phyloP scores from a whole-genome alignment of 164 flowering plant species.

The Vitis rotundifolia region DNA sequence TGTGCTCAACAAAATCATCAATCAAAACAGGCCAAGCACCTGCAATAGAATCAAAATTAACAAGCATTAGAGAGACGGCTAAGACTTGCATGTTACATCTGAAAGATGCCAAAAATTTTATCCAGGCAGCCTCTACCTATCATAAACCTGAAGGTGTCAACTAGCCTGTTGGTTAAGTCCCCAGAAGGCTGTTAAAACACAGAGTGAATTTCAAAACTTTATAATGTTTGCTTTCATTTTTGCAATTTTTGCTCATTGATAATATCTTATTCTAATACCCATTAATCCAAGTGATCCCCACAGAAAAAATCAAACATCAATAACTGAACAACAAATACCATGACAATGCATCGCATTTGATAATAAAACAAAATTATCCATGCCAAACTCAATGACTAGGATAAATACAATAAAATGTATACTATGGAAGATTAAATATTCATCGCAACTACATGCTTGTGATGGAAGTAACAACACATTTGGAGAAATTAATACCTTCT shows the following conservation, averaged over 20 bases:
- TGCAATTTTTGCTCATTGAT: no score
- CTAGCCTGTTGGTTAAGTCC: neutral
- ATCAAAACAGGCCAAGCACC: slow-evolving; percentile 97
- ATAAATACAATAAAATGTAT: neutral
- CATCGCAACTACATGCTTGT: no score
- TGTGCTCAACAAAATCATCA: slow-evolving; percentile 95
- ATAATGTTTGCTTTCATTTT: no score
- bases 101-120: neutral
- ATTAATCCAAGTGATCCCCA: neutral
- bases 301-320: neutral
- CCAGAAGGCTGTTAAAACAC: no score
- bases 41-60: slow-evolving; percentile 22
- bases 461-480: neutral
- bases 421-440: neutral
- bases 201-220: no score
- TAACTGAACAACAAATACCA: neutral
- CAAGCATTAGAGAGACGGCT: neutral
- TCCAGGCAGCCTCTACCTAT: neutral
- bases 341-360: neutral
- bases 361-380: neutral
- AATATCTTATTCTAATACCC: no score
- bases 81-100: neutral
- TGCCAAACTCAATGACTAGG: neutral
- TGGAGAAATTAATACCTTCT: slow-evolving; percentile 54
- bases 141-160: neutral